phyloP scores from a whole-genome alignment of 2,329 filamentous ascomycete genomes.

The Pyrenophora graminea region DNA sequence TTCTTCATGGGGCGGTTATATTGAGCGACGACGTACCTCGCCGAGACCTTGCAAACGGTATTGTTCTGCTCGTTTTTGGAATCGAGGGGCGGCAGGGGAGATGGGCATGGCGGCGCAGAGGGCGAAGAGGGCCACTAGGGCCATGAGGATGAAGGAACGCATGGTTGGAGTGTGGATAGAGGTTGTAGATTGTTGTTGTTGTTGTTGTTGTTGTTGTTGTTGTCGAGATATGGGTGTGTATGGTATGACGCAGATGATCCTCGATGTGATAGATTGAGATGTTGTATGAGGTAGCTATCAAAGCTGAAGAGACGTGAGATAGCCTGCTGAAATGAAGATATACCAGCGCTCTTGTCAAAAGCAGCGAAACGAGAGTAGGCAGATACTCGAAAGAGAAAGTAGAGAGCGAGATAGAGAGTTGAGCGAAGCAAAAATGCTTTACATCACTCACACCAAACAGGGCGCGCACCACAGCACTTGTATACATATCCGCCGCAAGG shows the following conservation, averaged over 20 bases:
- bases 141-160: slow-evolving; percentile 33
- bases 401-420: slow-evolving; percentile 8
- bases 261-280: not conserved
- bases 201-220: no score
- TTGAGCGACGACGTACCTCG: slow-evolving; percentile 30
- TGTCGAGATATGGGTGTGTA: not conserved
- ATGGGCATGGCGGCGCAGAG: slow-evolving; percentile 40
- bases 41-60: slow-evolving; percentile 40
- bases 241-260: no score
- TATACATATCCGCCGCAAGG: slow-evolving; percentile 16
- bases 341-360: slow-evolving; percentile 25
- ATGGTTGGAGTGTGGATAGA: slow-evolving; percentile 16
- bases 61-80: slow-evolving; percentile 39
- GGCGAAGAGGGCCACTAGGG: slow-evolving; percentile 30
- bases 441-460: no score
- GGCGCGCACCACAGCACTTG: slow-evolving; percentile 5
- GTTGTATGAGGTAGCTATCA: slow-evolving; percentile 6
- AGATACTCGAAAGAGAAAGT: slow-evolving; percentile 8
- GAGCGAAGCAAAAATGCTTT: not conserved
- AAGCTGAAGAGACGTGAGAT: slow-evolving; percentile 5
- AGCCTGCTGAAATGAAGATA: slow-evolving; percentile 3
- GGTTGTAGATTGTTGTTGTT: not conserved
- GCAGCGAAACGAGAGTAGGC: slow-evolving; percentile 10
- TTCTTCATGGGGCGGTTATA: not conserved
- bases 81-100: slow-evolving; percentile 41